Evolutionary conservation across 2,329 filamentous ascomycete species (phyloP).

Genomic region (Fusarium veterinarium): DNA sequence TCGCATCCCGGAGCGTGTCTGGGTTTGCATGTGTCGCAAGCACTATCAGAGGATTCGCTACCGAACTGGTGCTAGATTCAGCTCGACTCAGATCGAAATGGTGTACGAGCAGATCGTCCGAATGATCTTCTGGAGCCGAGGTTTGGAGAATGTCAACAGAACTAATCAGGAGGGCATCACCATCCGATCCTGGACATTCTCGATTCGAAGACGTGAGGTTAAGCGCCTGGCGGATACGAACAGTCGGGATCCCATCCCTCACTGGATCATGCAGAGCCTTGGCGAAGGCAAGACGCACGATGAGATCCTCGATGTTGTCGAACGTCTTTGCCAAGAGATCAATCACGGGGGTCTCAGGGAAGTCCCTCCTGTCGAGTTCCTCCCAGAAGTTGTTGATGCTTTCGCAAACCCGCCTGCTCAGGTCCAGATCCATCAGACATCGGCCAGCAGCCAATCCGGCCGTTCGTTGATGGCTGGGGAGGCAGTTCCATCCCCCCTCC

Average conservation of each 20-base stretch:
- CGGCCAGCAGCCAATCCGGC: slow-evolving; percentile 6
- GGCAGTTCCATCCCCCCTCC: slow-evolving; percentile 30
- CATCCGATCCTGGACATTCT: slow-evolving; percentile 67
- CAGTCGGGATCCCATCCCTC: slow-evolving; percentile 38
- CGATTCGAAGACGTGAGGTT: slow-evolving; percentile 73
- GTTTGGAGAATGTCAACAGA: slow-evolving; percentile 53
- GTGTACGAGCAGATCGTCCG: slow-evolving; percentile 71
- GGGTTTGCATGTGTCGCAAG: slow-evolving; percentile 83
- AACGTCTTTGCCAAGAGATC: slow-evolving; percentile 59
- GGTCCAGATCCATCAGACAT: slow-evolving; percentile 25
- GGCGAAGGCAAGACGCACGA: slow-evolving; percentile 60
- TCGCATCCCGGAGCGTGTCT: slow-evolving; percentile 74
- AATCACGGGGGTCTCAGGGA: slow-evolving; percentile 54
- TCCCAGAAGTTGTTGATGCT: slow-evolving; percentile 63
- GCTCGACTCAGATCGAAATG: slow-evolving; percentile 71
- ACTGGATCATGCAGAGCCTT: slow-evolving; percentile 62
- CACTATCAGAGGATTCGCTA: slow-evolving; percentile 84
- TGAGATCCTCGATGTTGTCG: slow-evolving; percentile 61
- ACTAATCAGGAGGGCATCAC: slow-evolving; percentile 47
- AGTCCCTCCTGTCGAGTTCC: slow-evolving; percentile 69
- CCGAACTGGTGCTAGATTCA: slow-evolving; percentile 71
- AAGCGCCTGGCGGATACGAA: slow-evolving; percentile 59
- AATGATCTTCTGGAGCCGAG: slow-evolving; percentile 71
- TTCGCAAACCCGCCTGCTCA: slow-evolving; percentile 37
- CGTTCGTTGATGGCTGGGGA: slow-evolving; percentile 29